Conservation (phyloP, 2,329 filamentous ascomycete species). For the Trichoderma afroharzianum region DNA sequence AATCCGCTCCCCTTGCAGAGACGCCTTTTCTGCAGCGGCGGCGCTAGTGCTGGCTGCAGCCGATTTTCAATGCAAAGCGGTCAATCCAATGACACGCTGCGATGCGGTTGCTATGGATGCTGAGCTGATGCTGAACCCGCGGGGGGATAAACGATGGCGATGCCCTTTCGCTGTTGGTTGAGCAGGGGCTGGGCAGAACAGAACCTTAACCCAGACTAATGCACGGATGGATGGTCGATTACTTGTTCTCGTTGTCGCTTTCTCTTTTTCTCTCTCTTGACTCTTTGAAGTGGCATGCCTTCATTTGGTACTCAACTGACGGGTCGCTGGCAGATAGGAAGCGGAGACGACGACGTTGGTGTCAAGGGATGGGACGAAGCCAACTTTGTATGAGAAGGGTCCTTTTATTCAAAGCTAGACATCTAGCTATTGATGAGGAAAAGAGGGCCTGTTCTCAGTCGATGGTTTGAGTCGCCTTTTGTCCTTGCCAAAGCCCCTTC, state of each 20-base stretch:
- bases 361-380: not conserved
- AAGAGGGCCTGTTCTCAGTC: not conserved
- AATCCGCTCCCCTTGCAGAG: not conserved
- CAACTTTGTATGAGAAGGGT: not conserved
- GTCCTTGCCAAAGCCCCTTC: not conserved
- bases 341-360: not conserved
- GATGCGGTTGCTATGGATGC: not conserved
- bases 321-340: not conserved
- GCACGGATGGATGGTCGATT: not conserved
- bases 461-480: not conserved
- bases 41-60: not conserved
- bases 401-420: slow-evolving; percentile 19
- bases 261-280: not conserved
- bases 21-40: not conserved
- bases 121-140: not conserved
- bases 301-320: not conserved
- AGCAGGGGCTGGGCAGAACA: not conserved
- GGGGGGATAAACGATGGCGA: not conserved
- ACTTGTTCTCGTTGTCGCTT: not conserved
- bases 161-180: not conserved
- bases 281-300: not conserved
- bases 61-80: not conserved
- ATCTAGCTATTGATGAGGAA: slow-evolving; percentile 17
- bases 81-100: not conserved
- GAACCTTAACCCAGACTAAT: not conserved